These are phyloP conservation scores for Saccharomycopsis fibuligera DNA, from an alignment of 805 yeast species.

Conservation along the genomic window DNA sequence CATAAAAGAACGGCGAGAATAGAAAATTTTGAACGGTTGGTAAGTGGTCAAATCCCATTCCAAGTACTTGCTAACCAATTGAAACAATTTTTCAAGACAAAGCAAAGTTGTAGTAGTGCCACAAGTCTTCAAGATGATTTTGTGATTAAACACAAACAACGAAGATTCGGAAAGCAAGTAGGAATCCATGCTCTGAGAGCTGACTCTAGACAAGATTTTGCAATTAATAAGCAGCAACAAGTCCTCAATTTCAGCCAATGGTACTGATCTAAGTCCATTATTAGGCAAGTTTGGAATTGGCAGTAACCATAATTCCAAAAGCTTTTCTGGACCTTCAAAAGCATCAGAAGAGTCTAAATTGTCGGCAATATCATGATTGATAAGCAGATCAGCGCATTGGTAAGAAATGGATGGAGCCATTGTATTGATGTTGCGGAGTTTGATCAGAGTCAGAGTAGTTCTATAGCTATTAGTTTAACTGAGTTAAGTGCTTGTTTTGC, in stretches of 20 bases:
- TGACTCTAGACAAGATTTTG: conserved; percentile 75
- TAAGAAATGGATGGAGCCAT: conserved; percentile 8
- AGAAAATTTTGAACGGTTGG: conserved; percentile 63
- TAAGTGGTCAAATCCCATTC: conserved; percentile 33
- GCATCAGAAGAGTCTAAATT: conserved; percentile 84
- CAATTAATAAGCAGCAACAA: conserved; percentile 81
- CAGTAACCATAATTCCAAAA: conserved; percentile 85
- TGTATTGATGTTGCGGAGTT: too few species aligned
- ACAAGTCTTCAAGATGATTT: conserved; percentile 84
- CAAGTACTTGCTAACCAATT: conserved; percentile 37
- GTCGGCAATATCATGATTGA: conserved; percentile 75
- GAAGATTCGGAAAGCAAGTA: conserved; percentile 86
- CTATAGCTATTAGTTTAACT: too few species aligned
- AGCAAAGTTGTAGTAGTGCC: conserved; percentile 90
- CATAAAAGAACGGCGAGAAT: conserved; percentile 88
- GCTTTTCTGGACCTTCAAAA: conserved; percentile 95
- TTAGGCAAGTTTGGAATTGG: conserved; percentile 38
- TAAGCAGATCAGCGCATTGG: conserved; percentile 37
- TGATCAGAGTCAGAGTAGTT: too few species aligned
- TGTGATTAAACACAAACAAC: conserved; percentile 81
- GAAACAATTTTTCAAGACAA: conserved; percentile 63
- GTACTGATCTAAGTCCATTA: conserved; percentile 49
- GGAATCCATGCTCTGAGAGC: conserved; percentile 64
- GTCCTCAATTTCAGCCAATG: conserved; percentile 60
- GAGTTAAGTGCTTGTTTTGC: too few species aligned